Percentiles rank a stretch among this genome's conserved stretches.
Evolutionary conservation across 345 rosid genomes (phyloP).

Genomic region (Kandelia obovata): DNA sequence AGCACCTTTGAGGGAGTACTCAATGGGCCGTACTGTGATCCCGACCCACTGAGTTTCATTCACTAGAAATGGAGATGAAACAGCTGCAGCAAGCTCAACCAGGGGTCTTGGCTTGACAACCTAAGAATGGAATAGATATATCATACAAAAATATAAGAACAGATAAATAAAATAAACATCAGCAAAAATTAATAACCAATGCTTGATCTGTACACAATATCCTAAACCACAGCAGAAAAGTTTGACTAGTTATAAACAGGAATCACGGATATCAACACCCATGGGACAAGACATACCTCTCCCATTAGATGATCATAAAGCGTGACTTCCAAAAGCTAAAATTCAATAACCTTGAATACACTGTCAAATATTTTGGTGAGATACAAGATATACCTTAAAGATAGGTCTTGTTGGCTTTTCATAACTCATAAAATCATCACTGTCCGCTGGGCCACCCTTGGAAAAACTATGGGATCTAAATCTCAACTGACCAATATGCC

Average conservation of each 20-base stretch:
- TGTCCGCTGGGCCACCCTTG: conserved; percentile 91
- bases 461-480: conserved; percentile 96
- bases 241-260: not conserved
- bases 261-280: not conserved
- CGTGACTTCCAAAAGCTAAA: not conserved
- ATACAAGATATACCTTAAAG: conserved; percentile 52
- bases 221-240: not conserved
- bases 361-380: too few species aligned
- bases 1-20: conserved; percentile 81
- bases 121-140: conserved; percentile 34
- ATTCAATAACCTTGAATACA: too few species aligned
- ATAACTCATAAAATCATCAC: conserved; percentile 93
- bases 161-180: conserved; percentile 5
- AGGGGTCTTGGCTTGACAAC: conserved; percentile 88
- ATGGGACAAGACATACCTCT: not conserved
- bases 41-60: conserved; percentile 97
- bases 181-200: not conserved
- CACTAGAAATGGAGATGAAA: conserved; percentile 78
- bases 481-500: conserved; percentile 88
- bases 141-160: too few species aligned
- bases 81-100: conserved; percentile 88
- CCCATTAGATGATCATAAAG: not conserved
- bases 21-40: conserved; percentile 65
- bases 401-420: conserved; percentile 93
- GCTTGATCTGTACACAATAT: conserved; percentile 4